A percentile compares a stretch with the other conserved stretches of the same genome.
Evolutionary conservation across 2,329 filamentous ascomycete species (phyloP).

Genomic region (Immersiporthe knoxdaviesiana): DNA sequence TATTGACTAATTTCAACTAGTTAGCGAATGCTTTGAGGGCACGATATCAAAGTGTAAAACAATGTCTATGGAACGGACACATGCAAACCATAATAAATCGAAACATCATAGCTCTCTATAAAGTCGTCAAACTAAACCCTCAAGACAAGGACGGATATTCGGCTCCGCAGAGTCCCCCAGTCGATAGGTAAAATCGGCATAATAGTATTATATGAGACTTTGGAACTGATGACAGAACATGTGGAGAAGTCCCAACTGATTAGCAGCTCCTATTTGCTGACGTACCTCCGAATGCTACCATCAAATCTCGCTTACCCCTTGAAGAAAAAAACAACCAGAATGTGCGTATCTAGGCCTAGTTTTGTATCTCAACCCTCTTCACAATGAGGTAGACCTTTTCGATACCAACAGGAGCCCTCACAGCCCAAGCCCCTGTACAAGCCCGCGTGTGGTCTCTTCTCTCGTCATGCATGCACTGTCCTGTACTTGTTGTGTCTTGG

Average conservation of each 20-base stretch:
- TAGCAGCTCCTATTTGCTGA: conserved; percentile 33
- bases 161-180: neutral
- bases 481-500: conserved; percentile 3
- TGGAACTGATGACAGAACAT: neutral
- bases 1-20: too few relatives aligned
- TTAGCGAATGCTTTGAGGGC: neutral
- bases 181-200: neutral
- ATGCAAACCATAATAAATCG: neutral
- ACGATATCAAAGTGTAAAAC: neutral
- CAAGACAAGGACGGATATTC: neutral
- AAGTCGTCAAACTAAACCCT: neutral
- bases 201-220: neutral
- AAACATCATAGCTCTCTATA: neutral
- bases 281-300: neutral
- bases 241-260: neutral
- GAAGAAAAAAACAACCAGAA: neutral
- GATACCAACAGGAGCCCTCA: neutral
- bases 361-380: neutral
- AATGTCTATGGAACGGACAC: neutral
- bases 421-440: neutral
- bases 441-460: neutral
- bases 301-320: neutral
- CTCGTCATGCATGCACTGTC: conserved; percentile 10
- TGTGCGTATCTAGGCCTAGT: neutral
- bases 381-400: neutral